Percentiles rank a stretch among this genome's conserved stretches.
phyloP scores from a whole-genome alignment of 2,329 filamentous ascomycete species.

The Hypoxylon sp. region DNA sequence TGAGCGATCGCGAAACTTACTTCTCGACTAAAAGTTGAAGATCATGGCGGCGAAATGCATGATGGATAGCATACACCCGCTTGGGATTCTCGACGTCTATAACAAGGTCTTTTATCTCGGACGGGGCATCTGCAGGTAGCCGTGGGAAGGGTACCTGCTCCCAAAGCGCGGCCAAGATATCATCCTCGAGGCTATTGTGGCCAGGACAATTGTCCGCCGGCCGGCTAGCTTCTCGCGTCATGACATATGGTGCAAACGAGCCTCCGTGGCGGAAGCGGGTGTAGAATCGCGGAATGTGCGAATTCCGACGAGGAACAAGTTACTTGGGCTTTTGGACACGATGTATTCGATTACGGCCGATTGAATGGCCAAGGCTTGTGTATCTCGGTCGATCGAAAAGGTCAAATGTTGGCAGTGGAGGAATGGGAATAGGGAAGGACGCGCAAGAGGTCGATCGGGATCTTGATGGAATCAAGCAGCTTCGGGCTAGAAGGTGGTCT shows the following conservation, averaged over 20 bases:
- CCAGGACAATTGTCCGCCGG: constrained; percentile 52
- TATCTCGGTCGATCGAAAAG: neutral
- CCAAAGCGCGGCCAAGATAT: constrained; percentile 70
- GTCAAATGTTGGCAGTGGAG: neutral
- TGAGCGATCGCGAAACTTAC: constrained; percentile 57
- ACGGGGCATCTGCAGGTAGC: constrained; percentile 70
- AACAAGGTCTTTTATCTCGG: constrained; percentile 66
- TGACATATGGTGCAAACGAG: constrained; percentile 54
- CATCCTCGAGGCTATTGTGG: constrained; percentile 56
- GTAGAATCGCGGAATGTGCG: neutral
- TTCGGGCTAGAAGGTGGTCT: neutral
- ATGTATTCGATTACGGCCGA: neutral
- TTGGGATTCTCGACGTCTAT: constrained; percentile 72
- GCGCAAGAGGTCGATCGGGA: constrained; percentile 1
- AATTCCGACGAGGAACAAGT: neutral
- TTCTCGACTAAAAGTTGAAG: constrained; percentile 77
- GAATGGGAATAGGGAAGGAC: constrained; percentile 1
- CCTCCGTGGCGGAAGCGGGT: constrained; percentile 15
- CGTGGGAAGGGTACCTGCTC: constrained; percentile 70
- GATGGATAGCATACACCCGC: constrained; percentile 71
- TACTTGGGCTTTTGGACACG: neutral
- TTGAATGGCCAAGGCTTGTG: neutral
- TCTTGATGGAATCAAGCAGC: neutral
- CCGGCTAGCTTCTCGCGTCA: constrained; percentile 62
- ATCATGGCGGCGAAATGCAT: constrained; percentile 70